These are phyloP conservation scores for Bruguiera hainesii DNA, from an alignment of 441 rosid genomes.

Conservation along the genomic window DNA sequence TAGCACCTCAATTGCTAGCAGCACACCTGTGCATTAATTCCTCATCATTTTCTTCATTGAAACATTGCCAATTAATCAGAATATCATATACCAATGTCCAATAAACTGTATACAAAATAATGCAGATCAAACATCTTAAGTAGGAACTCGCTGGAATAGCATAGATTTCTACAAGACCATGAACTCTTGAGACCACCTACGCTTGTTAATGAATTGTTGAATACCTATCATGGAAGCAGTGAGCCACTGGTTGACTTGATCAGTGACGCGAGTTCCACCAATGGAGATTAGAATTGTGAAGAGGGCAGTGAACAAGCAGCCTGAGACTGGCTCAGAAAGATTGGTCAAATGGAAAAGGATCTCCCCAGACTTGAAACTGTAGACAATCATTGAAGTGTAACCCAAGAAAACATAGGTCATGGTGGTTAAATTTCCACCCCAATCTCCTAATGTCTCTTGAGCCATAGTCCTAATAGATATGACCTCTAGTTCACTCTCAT, in stretches of 20 bases:
- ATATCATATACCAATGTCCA: background rate
- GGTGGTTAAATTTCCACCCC: conserved; percentile 49
- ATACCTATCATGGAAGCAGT: conserved; percentile 55
- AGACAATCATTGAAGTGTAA: conserved; percentile 57
- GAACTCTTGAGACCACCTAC: too few species aligned
- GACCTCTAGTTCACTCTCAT: conserved; percentile 39
- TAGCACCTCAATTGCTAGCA: conserved; percentile 47
- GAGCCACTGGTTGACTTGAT: conserved; percentile 56
- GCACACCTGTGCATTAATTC: conserved; percentile 35
- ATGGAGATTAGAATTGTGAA: conserved; percentile 42
- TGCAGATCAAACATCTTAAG: too few species aligned
- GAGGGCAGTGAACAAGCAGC: conserved; percentile 38
- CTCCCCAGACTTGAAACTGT: conserved; percentile 56
- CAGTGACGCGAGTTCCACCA: conserved; percentile 53
- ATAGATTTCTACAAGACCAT: too few species aligned
- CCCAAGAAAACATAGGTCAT: conserved; percentile 50
- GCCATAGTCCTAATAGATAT: conserved; percentile 66
- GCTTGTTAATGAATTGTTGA: too few species aligned
- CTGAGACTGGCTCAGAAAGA: conserved; percentile 42
- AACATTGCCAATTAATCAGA: background rate
- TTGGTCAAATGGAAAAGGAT: conserved; percentile 45
- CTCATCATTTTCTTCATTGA: conserved; percentile 4
- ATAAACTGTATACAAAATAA: too few species aligned
- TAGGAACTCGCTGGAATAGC: too few species aligned
- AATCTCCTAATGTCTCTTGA: conserved; percentile 56